Evolutionary conservation across 2,329 filamentous ascomycete species (phyloP), one percentile per base, ranked within the genome.

Genomic region (Sclerotinia borealis): DNA sequence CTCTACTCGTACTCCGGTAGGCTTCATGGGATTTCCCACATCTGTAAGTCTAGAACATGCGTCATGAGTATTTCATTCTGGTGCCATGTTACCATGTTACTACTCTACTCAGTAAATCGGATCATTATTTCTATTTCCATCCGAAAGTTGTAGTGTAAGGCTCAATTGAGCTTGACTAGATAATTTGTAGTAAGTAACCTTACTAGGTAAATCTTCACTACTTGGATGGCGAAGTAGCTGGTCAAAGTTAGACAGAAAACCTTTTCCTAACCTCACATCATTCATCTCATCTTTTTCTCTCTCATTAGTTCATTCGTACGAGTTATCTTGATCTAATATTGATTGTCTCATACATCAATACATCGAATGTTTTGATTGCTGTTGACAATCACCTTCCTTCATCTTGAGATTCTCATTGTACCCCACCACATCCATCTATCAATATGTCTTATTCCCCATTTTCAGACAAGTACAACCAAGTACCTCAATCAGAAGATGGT

Each of bases 401-500:
- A 19, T 58, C 39, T 25, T 34, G 27, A 58, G 4, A 22, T 56
- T 34, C 8, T 17, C 2, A 19, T 31, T 45, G 25, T 29, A 36
- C 15, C 49, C 49, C 59, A 60, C 58, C 7, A 51, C 10, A 37
- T 45, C 22, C 25, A 17, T 34, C 19, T 17, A 3, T 22, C 41
- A 39, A 37, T 13, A 62, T 56, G 59, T 47, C 50, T 29, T 62
- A 64, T 51, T 41, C 47, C 36, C 61, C 54, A 25, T 31, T 65
- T 27, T 43, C 62, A 58, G 64, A 65, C 48, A 59, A 65, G 36
- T 55, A 51, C 25, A 47, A 64, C 27, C 43, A 64, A 43, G 64
- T 58, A 31, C 45, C 60, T 54, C 50, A 59, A 50, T 55, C 49
- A 31, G 63, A 65, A 45, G 64, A 65, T 43, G 51, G 47, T 13